Percentiles rank a stretch among this genome's conserved stretches.
Conservation (phyloP, 2,329 filamentous ascomycete species). For the Fusarium oligoseptatum region DNA sequence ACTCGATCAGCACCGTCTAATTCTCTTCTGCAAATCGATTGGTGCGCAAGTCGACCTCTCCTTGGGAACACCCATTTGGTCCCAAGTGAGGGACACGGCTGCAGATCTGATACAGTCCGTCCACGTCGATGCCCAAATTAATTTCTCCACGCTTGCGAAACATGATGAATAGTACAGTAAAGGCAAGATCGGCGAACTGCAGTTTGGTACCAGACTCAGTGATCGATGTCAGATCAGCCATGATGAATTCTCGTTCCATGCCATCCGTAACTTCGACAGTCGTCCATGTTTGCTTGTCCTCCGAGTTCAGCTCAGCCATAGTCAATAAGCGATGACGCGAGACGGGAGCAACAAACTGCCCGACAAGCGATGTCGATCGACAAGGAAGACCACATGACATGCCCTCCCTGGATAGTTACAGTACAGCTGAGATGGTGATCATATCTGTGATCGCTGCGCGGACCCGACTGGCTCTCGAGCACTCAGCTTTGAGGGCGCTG, state of each 20-base stretch:
- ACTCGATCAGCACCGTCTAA: constrained; percentile 21
- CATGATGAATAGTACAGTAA: neutral
- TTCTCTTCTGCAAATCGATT: constrained; percentile 20
- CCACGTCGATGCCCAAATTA: constrained; percentile 22
- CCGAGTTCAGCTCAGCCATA: constrained; percentile 1
- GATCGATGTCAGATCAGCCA: constrained; percentile 5
- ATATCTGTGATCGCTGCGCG: neutral
- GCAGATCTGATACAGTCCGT: constrained; percentile 22
- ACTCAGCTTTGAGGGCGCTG: constrained; percentile 11
- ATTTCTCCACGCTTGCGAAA: constrained; percentile 3
- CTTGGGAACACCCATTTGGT: neutral
- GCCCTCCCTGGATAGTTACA: neutral
- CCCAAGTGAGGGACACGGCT: neutral
- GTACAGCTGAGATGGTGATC: constrained; percentile 6
- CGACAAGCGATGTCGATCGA: constrained; percentile 21
- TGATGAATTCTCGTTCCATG: neutral
- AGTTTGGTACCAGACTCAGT: neutral
- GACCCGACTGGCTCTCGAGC: constrained; percentile 1
- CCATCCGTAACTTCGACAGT: neutral
- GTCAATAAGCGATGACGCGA: constrained; percentile 1
- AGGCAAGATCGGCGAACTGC: constrained; percentile 20
- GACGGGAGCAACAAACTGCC: neutral
- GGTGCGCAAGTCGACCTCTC: constrained; percentile 28
- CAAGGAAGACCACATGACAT: constrained; percentile 2
- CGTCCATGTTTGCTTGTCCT: neutral